A percentile compares a stretch with the other conserved stretches of the same genome.
These are phyloP conservation scores for Phlyctochytrium arcticum DNA, from an alignment of 192 early-diverging fungal species.

Conservation along the genomic window DNA sequence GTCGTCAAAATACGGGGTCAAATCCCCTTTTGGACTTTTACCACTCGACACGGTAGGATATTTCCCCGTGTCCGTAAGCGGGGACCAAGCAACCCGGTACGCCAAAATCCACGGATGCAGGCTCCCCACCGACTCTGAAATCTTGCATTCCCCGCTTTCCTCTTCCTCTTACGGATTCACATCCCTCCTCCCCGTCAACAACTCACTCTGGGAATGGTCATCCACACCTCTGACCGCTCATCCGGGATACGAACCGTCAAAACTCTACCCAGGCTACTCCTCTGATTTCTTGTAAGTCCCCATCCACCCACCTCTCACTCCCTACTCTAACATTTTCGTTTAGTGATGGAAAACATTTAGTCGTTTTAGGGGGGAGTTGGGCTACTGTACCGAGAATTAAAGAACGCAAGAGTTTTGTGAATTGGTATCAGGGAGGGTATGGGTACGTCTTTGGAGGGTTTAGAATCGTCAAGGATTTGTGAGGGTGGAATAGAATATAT, in stretches of 20 bases:
- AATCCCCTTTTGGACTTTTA: slow-evolving; percentile 65
- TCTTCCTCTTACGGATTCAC: slow-evolving; percentile 21
- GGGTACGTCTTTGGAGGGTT: slow-evolving; percentile 80
- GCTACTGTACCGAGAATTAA: slow-evolving; percentile 79
- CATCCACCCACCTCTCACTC: background rate
- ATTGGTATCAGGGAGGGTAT: slow-evolving; percentile 90
- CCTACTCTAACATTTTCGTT: background rate
- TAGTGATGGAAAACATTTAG: slow-evolving; percentile 74
- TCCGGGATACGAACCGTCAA: slow-evolving; percentile 52
- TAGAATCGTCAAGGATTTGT: slow-evolving; percentile 37
- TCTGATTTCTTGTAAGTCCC: slow-evolving; percentile 75
- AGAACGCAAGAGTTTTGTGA: slow-evolving; percentile 67
- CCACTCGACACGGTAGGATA: slow-evolving; percentile 44
- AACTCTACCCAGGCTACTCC: slow-evolving; percentile 85
- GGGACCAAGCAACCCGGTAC: slow-evolving; percentile 68
- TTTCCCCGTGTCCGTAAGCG: slow-evolving; percentile 73
- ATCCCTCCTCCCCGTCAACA: background rate
- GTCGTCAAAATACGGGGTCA: slow-evolving; percentile 37
- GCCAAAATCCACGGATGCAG: slow-evolving; percentile 52
- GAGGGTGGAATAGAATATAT: too few species aligned
- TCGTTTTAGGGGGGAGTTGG: slow-evolving; percentile 81
- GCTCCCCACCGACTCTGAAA: slow-evolving; percentile 75
- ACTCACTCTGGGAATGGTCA: slow-evolving; percentile 79
- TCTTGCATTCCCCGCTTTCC: too few species aligned
- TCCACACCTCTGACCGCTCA: slow-evolving; percentile 53